Evolutionary conservation across 1,284 basidiomycete genomes (phyloP).

Genomic region (Papiliotrema nemorosa): DNA sequence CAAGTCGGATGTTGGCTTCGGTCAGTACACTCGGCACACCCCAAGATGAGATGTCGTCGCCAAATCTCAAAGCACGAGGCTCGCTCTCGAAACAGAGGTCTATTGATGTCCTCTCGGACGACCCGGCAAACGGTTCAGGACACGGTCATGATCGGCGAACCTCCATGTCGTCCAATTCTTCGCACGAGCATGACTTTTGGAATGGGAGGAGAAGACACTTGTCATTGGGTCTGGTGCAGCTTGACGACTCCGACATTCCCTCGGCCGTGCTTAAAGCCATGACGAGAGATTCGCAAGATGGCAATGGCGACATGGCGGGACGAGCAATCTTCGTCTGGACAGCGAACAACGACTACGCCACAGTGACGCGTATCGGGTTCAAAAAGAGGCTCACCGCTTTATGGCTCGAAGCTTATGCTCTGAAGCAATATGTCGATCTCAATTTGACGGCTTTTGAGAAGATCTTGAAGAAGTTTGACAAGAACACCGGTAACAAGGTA

Average conservation of each 20-base stretch:
- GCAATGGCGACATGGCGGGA: slow-evolving; percentile 8
- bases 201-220: slow-evolving; percentile 12
- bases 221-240: slow-evolving; percentile 28
- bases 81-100: slow-evolving; percentile 7
- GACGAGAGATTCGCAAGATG: slow-evolving; percentile 6
- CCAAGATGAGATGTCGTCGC: slow-evolving; percentile 1
- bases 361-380: slow-evolving; percentile 82
- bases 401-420: slow-evolving; percentile 78
- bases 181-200: slow-evolving; percentile 26
- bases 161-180: slow-evolving; percentile 41
- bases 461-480: slow-evolving; percentile 98
- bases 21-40: slow-evolving; percentile 2
- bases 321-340: slow-evolving; percentile 63
- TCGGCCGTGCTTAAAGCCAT: slow-evolving; percentile 20
- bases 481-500: slow-evolving; percentile 78
- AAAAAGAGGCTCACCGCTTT: slow-evolving; percentile 85
- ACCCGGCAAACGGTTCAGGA: slow-evolving; percentile 17
- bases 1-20: background rate
- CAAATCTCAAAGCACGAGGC: background rate
- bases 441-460: slow-evolving; percentile 95
- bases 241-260: slow-evolving; percentile 35
- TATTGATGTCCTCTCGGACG: slow-evolving; percentile 28
- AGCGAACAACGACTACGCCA: slow-evolving; percentile 75
- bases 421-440: slow-evolving; percentile 88
- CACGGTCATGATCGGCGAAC: slow-evolving; percentile 28